These are phyloP conservation scores for Stemphylium lycopersici DNA, from an alignment of 2,329 filamentous ascomycete genomes.

Conservation along the genomic window DNA sequence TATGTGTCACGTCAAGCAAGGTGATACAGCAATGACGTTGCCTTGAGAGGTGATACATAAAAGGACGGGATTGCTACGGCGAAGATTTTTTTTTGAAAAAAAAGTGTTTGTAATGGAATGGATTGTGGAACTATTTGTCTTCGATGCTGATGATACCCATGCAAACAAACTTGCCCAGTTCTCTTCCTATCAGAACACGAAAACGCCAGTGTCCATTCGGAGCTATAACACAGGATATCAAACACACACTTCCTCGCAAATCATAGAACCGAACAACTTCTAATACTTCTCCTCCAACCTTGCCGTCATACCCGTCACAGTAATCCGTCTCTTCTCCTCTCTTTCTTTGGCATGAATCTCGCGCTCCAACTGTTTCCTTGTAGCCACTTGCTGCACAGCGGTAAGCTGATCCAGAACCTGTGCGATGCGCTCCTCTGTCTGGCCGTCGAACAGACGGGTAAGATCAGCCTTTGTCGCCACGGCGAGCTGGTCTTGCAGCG, in stretches of 20 bases:
- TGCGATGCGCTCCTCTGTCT: constrained; percentile 32
- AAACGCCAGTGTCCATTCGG: constrained; percentile 5
- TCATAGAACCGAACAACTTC: neutral
- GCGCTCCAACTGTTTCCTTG: constrained; percentile 28
- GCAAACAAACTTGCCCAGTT: neutral
- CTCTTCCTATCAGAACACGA: neutral
- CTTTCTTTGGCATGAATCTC: constrained; percentile 27
- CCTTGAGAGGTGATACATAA: too few relatives aligned
- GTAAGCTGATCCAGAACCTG: constrained; percentile 44
- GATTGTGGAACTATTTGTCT: too few relatives aligned
- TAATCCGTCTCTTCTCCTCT: constrained; percentile 16
- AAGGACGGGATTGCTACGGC: too few relatives aligned
- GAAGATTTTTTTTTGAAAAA: too few relatives aligned
- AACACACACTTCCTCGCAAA: neutral
- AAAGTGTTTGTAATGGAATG: too few relatives aligned
- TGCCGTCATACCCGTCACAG: constrained; percentile 43
- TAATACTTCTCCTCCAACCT: constrained; percentile 42
- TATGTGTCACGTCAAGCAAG: too few relatives aligned
- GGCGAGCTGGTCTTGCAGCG: constrained; percentile 52
- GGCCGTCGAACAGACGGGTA: constrained; percentile 28
- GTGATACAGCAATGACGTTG: too few relatives aligned
- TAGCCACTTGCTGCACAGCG: constrained; percentile 41
- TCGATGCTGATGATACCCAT: too few relatives aligned
- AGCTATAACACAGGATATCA: constrained; percentile 5
- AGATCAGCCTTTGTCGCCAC: constrained; percentile 45